These are phyloP conservation scores for Primulina huaijiensis DNA, from an alignment of 257 asterid genomes.

Conservation along the genomic window DNA sequence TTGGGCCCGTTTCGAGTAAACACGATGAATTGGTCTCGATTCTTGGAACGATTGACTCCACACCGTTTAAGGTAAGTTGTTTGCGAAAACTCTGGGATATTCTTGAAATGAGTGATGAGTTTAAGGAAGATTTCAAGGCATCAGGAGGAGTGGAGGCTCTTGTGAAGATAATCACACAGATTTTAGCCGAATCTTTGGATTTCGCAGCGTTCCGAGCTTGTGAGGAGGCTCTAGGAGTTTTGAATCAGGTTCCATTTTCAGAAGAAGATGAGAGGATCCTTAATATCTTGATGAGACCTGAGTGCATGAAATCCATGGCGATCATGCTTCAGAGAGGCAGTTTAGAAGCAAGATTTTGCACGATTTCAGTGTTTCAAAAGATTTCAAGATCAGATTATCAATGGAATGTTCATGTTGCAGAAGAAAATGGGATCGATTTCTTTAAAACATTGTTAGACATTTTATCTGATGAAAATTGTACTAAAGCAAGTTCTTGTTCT, in stretches of 20 bases:
- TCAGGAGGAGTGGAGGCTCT: conserved; percentile 63
- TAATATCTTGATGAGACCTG: conserved; percentile 39
- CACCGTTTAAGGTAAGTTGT: conserved; percentile 69
- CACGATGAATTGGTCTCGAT: conserved; percentile 47
- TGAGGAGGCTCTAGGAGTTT: conserved; percentile 70
- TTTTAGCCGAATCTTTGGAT: conserved; percentile 49
- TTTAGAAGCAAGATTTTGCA: conserved; percentile 58
- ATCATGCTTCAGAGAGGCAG: conserved; percentile 68
- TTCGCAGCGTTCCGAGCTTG: conserved; percentile 58
- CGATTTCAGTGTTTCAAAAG: conserved; percentile 48
- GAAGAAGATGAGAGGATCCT: conserved; percentile 40
- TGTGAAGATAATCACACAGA: conserved; percentile 50
- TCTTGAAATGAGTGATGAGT: conserved; percentile 41
- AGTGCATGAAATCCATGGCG: conserved; percentile 55
- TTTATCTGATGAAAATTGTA: conserved; percentile 64
- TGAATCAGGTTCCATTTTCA: conserved; percentile 36
- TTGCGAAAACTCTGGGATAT: conserved; percentile 46
- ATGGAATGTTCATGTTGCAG: conserved; percentile 36
- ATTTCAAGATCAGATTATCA: conserved; percentile 42
- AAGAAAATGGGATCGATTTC: conserved; percentile 66
- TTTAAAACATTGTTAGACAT: conserved; percentile 69
- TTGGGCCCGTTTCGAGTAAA: conserved; percentile 12
- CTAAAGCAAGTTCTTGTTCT: conserved; percentile 55
- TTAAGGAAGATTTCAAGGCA: conserved; percentile 46
- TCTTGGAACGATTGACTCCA: conserved; percentile 47